A percentile compares a stretch with the other conserved stretches of the same genome.
Evolutionary conservation across 2,329 filamentous ascomycete genomes (phyloP).

Genomic region (Lomentospora prolificans): DNA sequence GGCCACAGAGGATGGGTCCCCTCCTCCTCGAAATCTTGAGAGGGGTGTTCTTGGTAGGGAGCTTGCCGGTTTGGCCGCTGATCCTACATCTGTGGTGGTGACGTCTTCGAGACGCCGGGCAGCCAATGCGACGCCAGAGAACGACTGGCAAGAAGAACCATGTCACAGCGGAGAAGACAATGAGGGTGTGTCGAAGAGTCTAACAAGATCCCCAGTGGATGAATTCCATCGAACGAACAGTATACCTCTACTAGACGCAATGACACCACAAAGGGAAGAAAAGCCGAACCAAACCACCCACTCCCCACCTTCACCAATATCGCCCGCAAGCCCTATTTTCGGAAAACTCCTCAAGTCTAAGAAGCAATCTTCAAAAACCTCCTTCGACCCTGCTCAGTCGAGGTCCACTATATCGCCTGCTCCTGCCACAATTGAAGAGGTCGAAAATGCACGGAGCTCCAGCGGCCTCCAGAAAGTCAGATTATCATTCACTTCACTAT

Average conservation of each 20-base stretch:
- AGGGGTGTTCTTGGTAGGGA: constrained; percentile 16
- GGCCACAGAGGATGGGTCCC: constrained; percentile 38
- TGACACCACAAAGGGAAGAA: constrained; percentile 10
- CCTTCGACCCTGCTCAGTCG: constrained; percentile 1
- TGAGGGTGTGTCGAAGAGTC: not conserved
- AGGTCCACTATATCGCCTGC: constrained; percentile 6
- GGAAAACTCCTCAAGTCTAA: not conserved
- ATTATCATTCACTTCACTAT: constrained; percentile 61
- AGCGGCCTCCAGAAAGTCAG: constrained; percentile 13
- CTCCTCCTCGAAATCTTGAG: constrained; percentile 46
- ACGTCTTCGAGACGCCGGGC: constrained; percentile 43
- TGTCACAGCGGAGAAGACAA: constrained; percentile 10
- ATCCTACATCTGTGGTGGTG: constrained; percentile 42
- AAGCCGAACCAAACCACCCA: constrained; percentile 4
- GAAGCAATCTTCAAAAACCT: constrained; percentile 2
- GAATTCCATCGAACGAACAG: constrained; percentile 22
- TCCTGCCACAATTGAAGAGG: not conserved
- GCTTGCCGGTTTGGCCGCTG: constrained; percentile 44
- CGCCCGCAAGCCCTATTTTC: not conserved
- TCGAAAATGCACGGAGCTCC: not conserved
- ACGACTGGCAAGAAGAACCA: constrained; percentile 16
- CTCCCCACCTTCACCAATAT: not conserved
- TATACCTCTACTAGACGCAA: constrained; percentile 10
- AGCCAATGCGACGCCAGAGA: constrained; percentile 15
- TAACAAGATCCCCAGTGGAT: constrained; percentile 14